These are phyloP conservation scores for Globisporangium mamillatum DNA, from an alignment of 352 stramenopile genomes.

Conservation along the genomic window DNA sequence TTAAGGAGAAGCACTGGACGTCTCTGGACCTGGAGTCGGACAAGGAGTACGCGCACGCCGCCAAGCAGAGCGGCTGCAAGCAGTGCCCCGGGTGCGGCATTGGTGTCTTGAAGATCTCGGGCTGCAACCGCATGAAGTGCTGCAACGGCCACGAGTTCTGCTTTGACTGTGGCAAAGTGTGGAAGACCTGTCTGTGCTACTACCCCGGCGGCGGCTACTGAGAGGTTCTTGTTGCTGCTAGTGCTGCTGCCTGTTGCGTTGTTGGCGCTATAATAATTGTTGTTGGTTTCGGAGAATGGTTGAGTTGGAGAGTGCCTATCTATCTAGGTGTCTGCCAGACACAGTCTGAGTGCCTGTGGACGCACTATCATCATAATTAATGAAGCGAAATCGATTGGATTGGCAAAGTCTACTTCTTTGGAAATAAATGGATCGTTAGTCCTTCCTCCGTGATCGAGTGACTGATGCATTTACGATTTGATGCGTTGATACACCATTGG, in stretches of 20 bases:
- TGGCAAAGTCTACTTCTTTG: too few relatives aligned
- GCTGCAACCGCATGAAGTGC: constrained; percentile 65
- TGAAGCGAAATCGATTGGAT: too few relatives aligned
- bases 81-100: constrained; percentile 75
- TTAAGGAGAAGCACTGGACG: constrained; percentile 17
- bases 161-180: constrained; percentile 37
- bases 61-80: constrained; percentile 27
- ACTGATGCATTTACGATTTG: too few relatives aligned
- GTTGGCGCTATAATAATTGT: neutral
- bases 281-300: neutral
- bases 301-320: neutral
- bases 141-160: constrained; percentile 64
- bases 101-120: constrained; percentile 43
- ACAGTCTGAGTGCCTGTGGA: neutral
- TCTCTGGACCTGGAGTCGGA: constrained; percentile 47
- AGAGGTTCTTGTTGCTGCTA: neutral
- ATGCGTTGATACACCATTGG: neutral
- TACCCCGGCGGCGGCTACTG: neutral
- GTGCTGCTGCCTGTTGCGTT: neutral
- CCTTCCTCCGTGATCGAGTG: too few relatives aligned
- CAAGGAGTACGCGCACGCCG: constrained; percentile 46
- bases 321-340: neutral
- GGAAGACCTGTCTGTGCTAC: constrained; percentile 18
- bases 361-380: too few relatives aligned
- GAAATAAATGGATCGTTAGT: too few relatives aligned